Evolutionary conservation across 139 green algal genomes (phyloP).

Genomic region (Zygnema circumcarinatum): DNA sequence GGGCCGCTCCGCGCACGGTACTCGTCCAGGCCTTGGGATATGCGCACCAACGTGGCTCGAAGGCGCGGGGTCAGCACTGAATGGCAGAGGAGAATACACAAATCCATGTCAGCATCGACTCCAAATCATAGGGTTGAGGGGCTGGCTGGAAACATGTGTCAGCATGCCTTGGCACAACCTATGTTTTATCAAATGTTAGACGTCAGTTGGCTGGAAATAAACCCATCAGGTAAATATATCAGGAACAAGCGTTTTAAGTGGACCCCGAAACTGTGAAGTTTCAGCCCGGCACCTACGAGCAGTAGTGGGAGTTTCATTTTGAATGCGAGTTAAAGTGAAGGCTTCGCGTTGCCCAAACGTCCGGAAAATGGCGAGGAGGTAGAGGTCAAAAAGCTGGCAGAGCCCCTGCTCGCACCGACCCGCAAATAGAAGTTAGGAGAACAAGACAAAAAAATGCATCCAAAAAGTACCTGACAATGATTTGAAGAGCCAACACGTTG

Average conservation of each 20-base stretch:
- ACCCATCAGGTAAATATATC: too few species aligned
- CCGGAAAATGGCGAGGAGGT: conserved; percentile 51
- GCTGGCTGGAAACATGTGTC: too few species aligned
- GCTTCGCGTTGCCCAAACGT: conserved; percentile 34
- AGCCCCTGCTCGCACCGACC: conserved; percentile 22
- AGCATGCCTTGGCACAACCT: too few species aligned
- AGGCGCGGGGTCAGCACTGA: conserved; percentile 48
- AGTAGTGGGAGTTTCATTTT: not conserved
- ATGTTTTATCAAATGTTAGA: too few species aligned
- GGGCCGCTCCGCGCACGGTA: not conserved
- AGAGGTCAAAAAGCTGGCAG: conserved; percentile 59
- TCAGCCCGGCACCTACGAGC: not conserved
- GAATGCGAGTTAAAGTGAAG: not conserved
- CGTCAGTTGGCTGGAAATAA: too few species aligned
- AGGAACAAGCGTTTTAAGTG: too few species aligned
- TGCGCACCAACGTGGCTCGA: conserved; percentile 34
- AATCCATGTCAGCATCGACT: too few species aligned
- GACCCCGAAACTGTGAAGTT: too few species aligned
- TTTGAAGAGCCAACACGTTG: too few species aligned
- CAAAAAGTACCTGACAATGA: not conserved
- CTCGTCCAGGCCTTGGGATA: conserved; percentile 33
- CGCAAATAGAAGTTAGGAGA: not conserved
- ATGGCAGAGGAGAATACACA: too few species aligned
- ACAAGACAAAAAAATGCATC: conserved; percentile 10
- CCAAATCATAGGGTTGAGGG: too few species aligned